Evolutionary conservation across 352 stramenopile species (phyloP).

Genomic region (Phytophthora ohioensis): DNA sequence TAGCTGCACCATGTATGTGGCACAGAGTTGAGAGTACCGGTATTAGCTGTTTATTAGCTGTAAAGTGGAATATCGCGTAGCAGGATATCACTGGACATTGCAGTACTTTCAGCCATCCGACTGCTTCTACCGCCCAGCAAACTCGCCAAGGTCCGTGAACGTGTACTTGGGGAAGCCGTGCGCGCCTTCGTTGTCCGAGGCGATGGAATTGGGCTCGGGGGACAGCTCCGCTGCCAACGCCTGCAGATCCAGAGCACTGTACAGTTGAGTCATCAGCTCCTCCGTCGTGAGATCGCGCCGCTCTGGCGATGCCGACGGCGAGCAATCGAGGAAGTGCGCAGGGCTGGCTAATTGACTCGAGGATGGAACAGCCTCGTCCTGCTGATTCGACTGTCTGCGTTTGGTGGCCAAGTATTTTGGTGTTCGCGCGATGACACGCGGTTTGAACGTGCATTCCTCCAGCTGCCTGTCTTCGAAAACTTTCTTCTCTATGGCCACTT

Average conservation of each 20-base stretch:
- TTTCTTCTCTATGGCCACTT: conserved; percentile 51
- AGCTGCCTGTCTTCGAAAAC: conserved; percentile 46
- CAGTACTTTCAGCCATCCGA: no score
- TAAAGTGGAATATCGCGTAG: no score
- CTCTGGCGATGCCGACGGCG: conserved; percentile 7
- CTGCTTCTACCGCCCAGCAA: conserved; percentile 24
- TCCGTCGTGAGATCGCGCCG: conserved; percentile 9
- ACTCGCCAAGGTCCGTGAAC: conserved; percentile 34
- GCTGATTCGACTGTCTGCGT: conserved; percentile 19
- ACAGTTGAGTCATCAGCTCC: conserved; percentile 29
- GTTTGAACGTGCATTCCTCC: conserved; percentile 69
- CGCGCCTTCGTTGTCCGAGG: conserved; percentile 16
- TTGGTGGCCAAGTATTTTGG: conserved; percentile 20
- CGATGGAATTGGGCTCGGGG: conserved; percentile 10
- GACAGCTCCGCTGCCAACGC: conserved; percentile 33
- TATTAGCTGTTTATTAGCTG: no score
- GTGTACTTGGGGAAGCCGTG: conserved; percentile 26
- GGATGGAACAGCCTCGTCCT: not conserved
- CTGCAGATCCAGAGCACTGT: conserved; percentile 45
- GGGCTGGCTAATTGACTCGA: not conserved
- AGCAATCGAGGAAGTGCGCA: conserved; percentile 10
- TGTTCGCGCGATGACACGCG: conserved; percentile 23
- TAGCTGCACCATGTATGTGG: no score
- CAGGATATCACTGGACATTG: no score
- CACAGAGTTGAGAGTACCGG: no score